Base-by-base conservation (phyloP, 306 rosid genomes). In the Dalbergia cochinchinensis region DNA sequence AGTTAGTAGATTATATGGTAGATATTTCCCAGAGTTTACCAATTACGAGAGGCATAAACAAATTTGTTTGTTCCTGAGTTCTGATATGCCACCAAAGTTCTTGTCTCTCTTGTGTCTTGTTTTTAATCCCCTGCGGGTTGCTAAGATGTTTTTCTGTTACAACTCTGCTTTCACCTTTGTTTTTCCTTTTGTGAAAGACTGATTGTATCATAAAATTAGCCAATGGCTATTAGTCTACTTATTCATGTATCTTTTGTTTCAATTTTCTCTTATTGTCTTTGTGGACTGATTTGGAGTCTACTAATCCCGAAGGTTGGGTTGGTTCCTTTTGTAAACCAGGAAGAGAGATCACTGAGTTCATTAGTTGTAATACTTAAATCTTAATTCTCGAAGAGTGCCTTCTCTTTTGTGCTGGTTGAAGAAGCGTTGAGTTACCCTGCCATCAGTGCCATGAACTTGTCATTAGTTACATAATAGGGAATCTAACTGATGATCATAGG, bases 361-460 rank as follows among this genome's bases (percentile, higher is more conserved):
- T 71, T 50, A 22, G 16, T 58, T 72, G 35, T 70, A 60, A 41
- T 72, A 61, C 60, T 62, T 59, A 72, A 58, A 57, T 64, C 65
- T 18, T 63, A 61, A 63, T 58, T 15, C 73, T 62, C 20, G 33
- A 74, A 48, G 16, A 62, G 71, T 54, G 18, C 58, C 80, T 80
- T 63, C 58, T 75, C 45, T 66, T 4, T 18, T 48, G 47, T 71
- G 59, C 50, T 68, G 66, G 71, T 53, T 35, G 60, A 69, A 67
- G 59, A 83, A 65, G 65, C 76, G 45, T 44, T 34, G 84, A 64
- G 37, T 66, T 66, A 20, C 41, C 66, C 53, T 82, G 42, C 51
- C 77, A 60, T 45, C 66, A 39, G 19, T 67, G 65, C 18, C 65
- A 72, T 68, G 47, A 73, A 65, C 71, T 34, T 6, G 57, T 82